Evolutionary conservation across 805 yeast species (phyloP).

Genomic region (Candida oleophila): DNA sequence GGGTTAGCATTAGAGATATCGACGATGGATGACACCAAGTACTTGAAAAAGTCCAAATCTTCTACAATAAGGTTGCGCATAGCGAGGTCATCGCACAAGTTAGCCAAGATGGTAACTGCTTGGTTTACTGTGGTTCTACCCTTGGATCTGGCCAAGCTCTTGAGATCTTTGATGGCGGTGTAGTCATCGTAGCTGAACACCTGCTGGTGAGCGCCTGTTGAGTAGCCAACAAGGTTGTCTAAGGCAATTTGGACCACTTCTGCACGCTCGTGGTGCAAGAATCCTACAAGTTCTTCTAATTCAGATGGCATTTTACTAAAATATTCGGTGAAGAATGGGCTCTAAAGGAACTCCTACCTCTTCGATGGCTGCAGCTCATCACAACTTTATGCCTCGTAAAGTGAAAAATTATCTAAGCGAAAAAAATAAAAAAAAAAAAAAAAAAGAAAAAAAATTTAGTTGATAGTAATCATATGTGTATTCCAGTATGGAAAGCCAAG

Average conservation of each 20-base stretch:
- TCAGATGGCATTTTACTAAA: conserved; percentile 39
- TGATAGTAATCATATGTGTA: no score
- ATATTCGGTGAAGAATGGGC: neutral
- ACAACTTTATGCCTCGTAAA: no score
- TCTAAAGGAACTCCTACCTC: neutral
- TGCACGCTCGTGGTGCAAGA: conserved; percentile 78
- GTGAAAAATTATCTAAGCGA: no score
- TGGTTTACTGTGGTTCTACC: conserved; percentile 59
- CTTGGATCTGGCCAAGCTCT: conserved; percentile 51
- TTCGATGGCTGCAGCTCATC: neutral
- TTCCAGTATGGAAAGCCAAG: no score
- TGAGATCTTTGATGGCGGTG: conserved; percentile 72
- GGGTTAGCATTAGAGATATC: conserved; percentile 61
- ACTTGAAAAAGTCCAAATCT: conserved; percentile 56
- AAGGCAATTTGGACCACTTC: conserved; percentile 81
- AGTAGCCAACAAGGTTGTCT: conserved; percentile 78
- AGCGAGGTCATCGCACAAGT: conserved; percentile 68
- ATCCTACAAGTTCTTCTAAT: conserved; percentile 61
- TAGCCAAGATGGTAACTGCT: conserved; percentile 77
- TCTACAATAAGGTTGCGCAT: conserved; percentile 65
- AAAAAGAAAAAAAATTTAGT: no score
- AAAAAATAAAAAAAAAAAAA: no score
- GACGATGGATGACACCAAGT: conserved; percentile 48
- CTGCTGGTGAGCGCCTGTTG: conserved; percentile 64
- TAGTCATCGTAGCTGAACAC: conserved; percentile 70